These are phyloP conservation scores for Populus ilicifolia DNA, from an alignment of 345 rosid genomes.

Conservation along the genomic window DNA sequence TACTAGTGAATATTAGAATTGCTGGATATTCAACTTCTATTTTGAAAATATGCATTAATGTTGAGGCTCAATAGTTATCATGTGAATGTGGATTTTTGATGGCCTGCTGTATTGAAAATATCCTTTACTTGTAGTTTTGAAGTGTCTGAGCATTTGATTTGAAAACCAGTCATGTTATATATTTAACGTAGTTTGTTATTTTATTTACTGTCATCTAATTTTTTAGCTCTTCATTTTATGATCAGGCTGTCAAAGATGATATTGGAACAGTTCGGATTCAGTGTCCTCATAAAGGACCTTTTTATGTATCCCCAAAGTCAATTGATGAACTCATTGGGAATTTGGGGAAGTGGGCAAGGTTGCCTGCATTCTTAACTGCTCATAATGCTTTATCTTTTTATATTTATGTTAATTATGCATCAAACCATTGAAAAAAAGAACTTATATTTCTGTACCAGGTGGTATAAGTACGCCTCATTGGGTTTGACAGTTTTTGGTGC, in stretches of 20 bases:
- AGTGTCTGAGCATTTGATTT: neutral
- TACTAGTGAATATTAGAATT: no score
- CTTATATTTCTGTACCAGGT: constrained; percentile 41
- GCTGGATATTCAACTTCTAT: no score
- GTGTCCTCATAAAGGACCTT: constrained; percentile 83
- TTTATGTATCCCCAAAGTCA: constrained; percentile 76
- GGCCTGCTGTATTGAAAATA: neutral
- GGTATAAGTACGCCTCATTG: constrained; percentile 60
- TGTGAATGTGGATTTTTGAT: neutral
- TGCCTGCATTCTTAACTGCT: neutral
- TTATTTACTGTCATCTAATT: constrained; percentile 3
- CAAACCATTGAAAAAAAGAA: constrained; percentile 3
- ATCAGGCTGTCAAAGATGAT: constrained; percentile 83
- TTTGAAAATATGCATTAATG: no score
- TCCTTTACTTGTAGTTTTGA: neutral
- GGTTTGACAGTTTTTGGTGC: constrained; percentile 69
- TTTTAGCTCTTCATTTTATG: constrained; percentile 17
- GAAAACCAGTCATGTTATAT: neutral
- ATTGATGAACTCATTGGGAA: constrained; percentile 58
- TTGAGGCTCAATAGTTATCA: no score
- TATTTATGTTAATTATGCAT: neutral
- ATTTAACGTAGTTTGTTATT: neutral
- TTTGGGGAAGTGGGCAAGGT: constrained; percentile 90
- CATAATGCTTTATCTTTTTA: neutral
- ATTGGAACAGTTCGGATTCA: constrained; percentile 76